Base-by-base conservation (phyloP, 208 protist species). In the Leishmania martiniquensis region DNA sequence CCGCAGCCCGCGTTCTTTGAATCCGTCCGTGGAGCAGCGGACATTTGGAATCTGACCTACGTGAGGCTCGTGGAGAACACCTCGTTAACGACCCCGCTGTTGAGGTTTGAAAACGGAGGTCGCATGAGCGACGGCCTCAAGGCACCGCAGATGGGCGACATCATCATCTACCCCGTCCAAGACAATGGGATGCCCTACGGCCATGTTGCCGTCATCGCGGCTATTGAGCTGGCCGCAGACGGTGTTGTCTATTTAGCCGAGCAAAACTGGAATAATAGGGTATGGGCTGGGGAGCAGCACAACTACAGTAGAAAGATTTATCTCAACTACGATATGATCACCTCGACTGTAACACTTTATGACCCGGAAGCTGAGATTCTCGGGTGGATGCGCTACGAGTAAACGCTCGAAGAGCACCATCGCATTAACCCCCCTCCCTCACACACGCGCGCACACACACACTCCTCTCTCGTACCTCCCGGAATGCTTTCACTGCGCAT, bases 231-330 rank as follows among this genome's bases (percentile, higher is more conserved):
- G 2, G 70, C 44, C 15, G 37, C 17, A 5, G 2, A 65, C 12
- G 76, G 68, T 13, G 29, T 25, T 12, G 75, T 97, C 39, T 84
- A 87, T 47, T 72, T 97, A 13, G 93, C 87, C 51, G 91, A 97
- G 87, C 93, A 97, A 82, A 97, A 97, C 80, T 97, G 93, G 93
- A 85, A 72, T 3, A 94, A 87, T 55, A 52, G 34, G 22, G 63
- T 68, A 57, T 97, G 93, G 93, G 72, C 84, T 4, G 78, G 45
- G 1, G 88, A 88, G 9, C 77, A 84, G 51, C 86, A 95, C 78
- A 94, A 96, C 82, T 93, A 94, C 76, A 73, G 72, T 15, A 55
- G 84, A 34, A 70, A 29, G 76, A 72, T 87, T 13, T 60, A 57
- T 12, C 52, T 87, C 39, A 52, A 37, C n/a, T 74, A 71, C 25